Conservation (phyloP, 768 basidiomycete species). For the Rhodosporidiobolus odoratus region DNA sequence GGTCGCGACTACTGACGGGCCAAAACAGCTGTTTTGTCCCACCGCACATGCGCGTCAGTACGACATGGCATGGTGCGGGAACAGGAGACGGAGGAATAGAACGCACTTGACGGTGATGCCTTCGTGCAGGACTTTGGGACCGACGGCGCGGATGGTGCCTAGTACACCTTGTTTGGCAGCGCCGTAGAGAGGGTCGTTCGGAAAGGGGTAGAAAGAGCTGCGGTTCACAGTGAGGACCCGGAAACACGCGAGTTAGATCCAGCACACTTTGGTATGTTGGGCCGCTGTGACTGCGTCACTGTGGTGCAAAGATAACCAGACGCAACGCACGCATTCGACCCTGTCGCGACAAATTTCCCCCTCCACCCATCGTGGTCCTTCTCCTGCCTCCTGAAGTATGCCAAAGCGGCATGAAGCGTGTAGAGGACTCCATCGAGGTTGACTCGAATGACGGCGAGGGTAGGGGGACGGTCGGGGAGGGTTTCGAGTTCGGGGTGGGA, state of each 20-base stretch:
- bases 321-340: conserved; percentile 31
- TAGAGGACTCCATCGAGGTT: conserved; percentile 35
- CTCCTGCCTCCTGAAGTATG: conserved; percentile 32
- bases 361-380: conserved; percentile 27
- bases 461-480: conserved; percentile 12
- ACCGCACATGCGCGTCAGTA: no score
- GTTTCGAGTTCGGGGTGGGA: conserved; percentile 13
- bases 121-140: conserved; percentile 28
- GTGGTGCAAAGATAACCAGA: background rate
- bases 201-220: conserved; percentile 34
- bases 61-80: background rate
- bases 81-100: background rate
- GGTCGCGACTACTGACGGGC: conserved; percentile 31
- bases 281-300: no score
- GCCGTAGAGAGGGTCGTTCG: conserved; percentile 32
- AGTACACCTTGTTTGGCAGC: conserved; percentile 23
- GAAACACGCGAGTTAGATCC: no score
- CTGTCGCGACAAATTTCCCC: conserved; percentile 36
- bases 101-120: conserved; percentile 36
- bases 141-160: conserved; percentile 16
- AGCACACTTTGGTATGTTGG: no score
- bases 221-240: no score
- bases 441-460: conserved; percentile 24
- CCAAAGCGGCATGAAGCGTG: conserved; percentile 13
- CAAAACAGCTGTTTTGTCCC: conserved; percentile 30